These are phyloP conservation scores for Collybia nuda DNA, from an alignment of 768 basidiomycete species.

Conservation along the genomic window DNA sequence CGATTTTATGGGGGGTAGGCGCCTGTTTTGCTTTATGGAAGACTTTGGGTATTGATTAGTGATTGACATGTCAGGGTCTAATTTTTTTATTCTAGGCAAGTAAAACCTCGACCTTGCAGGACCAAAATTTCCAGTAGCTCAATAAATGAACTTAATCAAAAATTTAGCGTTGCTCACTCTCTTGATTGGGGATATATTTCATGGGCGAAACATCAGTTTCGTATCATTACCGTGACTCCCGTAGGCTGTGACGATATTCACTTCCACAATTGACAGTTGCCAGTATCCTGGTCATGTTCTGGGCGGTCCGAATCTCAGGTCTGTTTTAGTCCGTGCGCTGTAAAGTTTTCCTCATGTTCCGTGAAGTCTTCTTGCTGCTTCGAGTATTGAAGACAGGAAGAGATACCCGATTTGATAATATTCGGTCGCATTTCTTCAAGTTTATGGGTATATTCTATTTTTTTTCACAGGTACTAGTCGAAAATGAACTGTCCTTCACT, in stretches of 20 bases:
- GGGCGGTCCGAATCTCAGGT: constrained; percentile 62
- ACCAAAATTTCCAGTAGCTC: too few species aligned
- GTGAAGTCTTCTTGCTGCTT: constrained; percentile 59
- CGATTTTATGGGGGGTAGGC: constrained; percentile 59
- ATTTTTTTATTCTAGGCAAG: constrained; percentile 63
- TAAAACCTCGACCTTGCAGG: neutral
- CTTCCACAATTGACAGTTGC: constrained; percentile 28
- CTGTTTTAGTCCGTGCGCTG: constrained; percentile 2
- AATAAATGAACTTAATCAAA: too few species aligned
- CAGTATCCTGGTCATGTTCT: constrained; percentile 63
- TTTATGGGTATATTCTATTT: constrained; percentile 46
- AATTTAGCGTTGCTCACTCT: constrained; percentile 59
- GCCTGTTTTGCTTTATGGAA: constrained; percentile 8
- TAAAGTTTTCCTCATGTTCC: neutral
- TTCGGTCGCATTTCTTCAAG: constrained; percentile 63
- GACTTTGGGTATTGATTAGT: neutral
- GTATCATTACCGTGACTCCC: neutral
- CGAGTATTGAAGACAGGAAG: constrained; percentile 69
- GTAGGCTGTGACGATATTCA: too few species aligned
- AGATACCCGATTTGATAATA: constrained; percentile 68
- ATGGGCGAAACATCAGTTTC: constrained; percentile 52
- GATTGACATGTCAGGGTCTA: constrained; percentile 42
- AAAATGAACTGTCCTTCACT: neutral
- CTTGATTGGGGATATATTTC: constrained; percentile 59
- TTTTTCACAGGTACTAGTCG: neutral